Conservation (phyloP, 177 flowering plant species). For the Vitis hybrid region DNA sequence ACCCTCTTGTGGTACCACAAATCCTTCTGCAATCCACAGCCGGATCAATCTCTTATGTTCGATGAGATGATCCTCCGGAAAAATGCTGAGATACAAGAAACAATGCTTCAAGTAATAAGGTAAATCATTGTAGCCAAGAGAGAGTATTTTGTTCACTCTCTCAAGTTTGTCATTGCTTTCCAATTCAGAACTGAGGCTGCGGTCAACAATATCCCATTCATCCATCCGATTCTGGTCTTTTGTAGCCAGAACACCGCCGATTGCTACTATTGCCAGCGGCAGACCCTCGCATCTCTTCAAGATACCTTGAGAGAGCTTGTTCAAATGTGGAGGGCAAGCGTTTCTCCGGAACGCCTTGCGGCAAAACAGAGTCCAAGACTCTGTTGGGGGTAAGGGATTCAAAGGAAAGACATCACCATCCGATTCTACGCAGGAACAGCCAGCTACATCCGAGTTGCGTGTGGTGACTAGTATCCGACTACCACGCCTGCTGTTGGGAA, state of each 20-base stretch:
- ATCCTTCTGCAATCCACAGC: constrained; percentile 35
- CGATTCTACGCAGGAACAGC: background rate
- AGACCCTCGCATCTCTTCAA: constrained; percentile 30
- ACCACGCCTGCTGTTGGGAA: constrained; percentile 7
- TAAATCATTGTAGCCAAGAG: constrained; percentile 28
- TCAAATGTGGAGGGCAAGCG: constrained; percentile 16
- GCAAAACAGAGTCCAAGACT: constrained; percentile 26
- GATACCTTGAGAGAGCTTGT: constrained; percentile 12
- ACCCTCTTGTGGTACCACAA: constrained; percentile 16
- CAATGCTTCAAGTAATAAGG: constrained; percentile 34
- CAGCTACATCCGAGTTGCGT: constrained; percentile 18
- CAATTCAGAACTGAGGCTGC: constrained; percentile 21
- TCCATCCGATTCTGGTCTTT: constrained; percentile 11
- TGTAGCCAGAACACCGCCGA: constrained; percentile 25
- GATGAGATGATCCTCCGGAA: constrained; percentile 26
- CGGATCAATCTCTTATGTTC: constrained; percentile 19
- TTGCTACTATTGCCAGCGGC: constrained; percentile 40
- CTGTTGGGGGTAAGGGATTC: constrained; percentile 12
- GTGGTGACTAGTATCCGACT: constrained; percentile 27
- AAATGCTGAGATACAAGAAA: constrained; percentile 29
- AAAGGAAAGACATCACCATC: background rate
- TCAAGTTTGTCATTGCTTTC: constrained; percentile 8
- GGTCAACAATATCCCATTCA: constrained; percentile 23
- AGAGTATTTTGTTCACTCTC: constrained; percentile 14
- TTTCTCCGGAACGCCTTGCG: constrained; percentile 17